Conservation (phyloP, 306 rosid genomes). For the Crataegus laevigata region DNA sequence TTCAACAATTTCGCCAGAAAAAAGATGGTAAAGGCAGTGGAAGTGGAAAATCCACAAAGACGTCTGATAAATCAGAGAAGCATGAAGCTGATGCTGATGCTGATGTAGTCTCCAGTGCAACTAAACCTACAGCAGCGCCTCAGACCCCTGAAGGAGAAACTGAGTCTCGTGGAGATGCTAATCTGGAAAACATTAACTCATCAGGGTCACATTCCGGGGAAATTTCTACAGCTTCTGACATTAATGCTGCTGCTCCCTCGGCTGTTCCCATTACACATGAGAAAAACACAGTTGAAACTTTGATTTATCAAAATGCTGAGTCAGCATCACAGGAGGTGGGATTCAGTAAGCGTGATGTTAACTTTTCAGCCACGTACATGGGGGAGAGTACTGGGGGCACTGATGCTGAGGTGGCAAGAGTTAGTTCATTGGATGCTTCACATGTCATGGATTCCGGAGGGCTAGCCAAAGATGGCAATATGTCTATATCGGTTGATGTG, state of each 20-base stretch:
- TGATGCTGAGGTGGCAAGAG: conserved; percentile 22
- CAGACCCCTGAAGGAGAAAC: conserved; percentile 38
- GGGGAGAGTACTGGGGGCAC: conserved; percentile 20
- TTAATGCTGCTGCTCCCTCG: conserved; percentile 24
- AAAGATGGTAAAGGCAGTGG: conserved; percentile 75
- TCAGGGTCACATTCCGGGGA: conserved; percentile 33
- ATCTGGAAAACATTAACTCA: conserved; percentile 22
- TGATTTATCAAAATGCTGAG: conserved; percentile 27
- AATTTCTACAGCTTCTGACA: conserved; percentile 27
- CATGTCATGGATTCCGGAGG: conserved; percentile 28
- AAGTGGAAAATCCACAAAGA: conserved; percentile 63
- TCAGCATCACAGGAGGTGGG: conserved; percentile 25
- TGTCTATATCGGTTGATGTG: conserved; percentile 20
- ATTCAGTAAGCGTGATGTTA: conserved; percentile 27
- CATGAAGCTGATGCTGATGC: conserved; percentile 45
- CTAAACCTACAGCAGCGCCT: conserved; percentile 23
- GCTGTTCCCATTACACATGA: conserved; percentile 17
- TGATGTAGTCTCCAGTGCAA: conserved; percentile 28
- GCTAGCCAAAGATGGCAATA: conserved; percentile 18
- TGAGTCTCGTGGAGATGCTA: conserved; percentile 26
- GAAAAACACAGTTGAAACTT: conserved; percentile 13
- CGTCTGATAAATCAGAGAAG: conserved; percentile 39
- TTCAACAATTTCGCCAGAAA: conserved; percentile 87
- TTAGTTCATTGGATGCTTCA: conserved; percentile 21
- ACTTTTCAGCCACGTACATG: conserved; percentile 20